Base-by-base conservation (phyloP, 495 filamentous ascomycete genomes). In the Xylaria acuta region DNA sequence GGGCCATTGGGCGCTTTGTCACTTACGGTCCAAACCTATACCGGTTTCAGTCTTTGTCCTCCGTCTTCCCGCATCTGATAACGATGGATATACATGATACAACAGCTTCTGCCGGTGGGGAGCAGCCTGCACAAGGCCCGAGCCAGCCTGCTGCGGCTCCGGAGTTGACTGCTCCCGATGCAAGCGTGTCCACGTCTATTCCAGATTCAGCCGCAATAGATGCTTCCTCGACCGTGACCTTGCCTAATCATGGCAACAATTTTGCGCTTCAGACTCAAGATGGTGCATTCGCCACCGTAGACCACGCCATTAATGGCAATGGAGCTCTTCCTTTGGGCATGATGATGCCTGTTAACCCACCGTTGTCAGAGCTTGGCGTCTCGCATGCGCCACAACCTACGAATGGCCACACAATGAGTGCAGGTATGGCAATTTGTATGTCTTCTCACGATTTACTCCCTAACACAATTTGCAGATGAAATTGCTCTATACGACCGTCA, bases 401-500 rank as follows among this genome's bases (percentile, higher is more conserved):
- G 14, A 72, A 72, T 64, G 62, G 64, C 18, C 70, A 72, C n/a
- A 25, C 69, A 14, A 72, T 72, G 40, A 72, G 70, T 67, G 51
- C 70, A 67, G 70, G 70, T 72, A 72, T 25, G 32, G 34, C 20
- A 40, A n/a, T 60, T 14, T 11, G 49, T 14, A 25, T 43, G 7
- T 51, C 11, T 27, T 59, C 32, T 47, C 51, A 40, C 40, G n/a
- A 43, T 14, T 11, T n/a, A 5, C 16, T 32, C 27, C 20, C 59
- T 71, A 56, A 71, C 36, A 34, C 14, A 18, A 12, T 16, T 36
- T 16, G 7, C 45, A 97, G 96, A 97, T 83, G 96, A 99, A 78
- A 97, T 98, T 77, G 97, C 97, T 47, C 89, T 99, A 30, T 99
- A 99, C 82, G 96, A 99, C 81, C 92, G 96, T 27, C 96, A 99